Conservation (phyloP, 768 basidiomycete species). For the Sporobolomyces phaffii region DNA sequence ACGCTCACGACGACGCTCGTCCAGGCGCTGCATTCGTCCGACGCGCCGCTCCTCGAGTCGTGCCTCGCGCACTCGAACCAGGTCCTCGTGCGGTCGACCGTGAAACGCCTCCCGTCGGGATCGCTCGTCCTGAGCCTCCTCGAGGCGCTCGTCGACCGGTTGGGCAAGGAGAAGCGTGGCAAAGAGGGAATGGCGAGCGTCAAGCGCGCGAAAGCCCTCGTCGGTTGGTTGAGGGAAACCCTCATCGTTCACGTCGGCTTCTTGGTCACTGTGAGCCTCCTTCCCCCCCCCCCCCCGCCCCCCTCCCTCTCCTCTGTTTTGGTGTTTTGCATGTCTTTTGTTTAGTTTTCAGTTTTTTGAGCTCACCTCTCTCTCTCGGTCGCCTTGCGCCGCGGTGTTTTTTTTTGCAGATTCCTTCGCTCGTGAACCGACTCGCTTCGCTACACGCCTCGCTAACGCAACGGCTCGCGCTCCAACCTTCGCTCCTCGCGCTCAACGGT, state of each 20-base stretch:
- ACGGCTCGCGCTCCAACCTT: constrained; percentile 74
- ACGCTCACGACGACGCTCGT: constrained; percentile 89
- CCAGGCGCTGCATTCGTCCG: constrained; percentile 92
- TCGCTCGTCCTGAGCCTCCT: constrained; percentile 80
- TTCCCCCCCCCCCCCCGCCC: background rate
- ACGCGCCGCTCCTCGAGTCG: constrained; percentile 76
- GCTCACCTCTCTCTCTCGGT: background rate
- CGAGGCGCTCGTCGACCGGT: constrained; percentile 77
- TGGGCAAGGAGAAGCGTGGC: constrained; percentile 63
- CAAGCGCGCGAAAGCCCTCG: constrained; percentile 69
- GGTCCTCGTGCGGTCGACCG: constrained; percentile 75
- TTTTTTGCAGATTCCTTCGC: constrained; percentile 69
- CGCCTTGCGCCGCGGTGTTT: background rate
- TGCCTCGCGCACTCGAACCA: constrained; percentile 77
- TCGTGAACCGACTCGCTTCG: constrained; percentile 76
- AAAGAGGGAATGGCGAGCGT: constrained; percentile 53
- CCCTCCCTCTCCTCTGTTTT: no score
- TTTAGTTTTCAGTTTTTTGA: no score
- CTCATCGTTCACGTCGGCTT: constrained; percentile 80
- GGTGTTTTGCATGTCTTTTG: no score
- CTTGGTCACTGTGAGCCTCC: constrained; percentile 71
- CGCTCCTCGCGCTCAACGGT: constrained; percentile 75
- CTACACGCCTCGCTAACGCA: constrained; percentile 74
- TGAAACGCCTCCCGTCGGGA: constrained; percentile 69
- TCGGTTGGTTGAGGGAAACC: constrained; percentile 73